phyloP scores from a whole-genome alignment of 176 grass and related monocot species.

The Tillandsia leiboldiana region DNA sequence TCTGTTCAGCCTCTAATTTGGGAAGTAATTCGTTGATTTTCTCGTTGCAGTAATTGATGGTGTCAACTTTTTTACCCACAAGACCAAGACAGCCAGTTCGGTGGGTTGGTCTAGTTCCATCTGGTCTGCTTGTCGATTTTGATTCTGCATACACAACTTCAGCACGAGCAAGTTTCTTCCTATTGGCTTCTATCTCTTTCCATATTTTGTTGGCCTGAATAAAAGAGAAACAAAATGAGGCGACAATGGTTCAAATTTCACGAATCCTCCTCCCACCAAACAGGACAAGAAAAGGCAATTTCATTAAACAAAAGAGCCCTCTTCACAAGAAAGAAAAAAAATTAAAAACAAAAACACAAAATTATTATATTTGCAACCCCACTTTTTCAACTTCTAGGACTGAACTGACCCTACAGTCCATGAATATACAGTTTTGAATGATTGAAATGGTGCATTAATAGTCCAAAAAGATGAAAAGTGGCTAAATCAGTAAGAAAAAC shows the following conservation, averaged over 20 bases:
- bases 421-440: too few species aligned
- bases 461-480: too few species aligned
- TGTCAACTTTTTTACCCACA: conserved; percentile 78
- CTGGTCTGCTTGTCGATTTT: conserved; percentile 46
- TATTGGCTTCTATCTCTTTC: conserved; percentile 63
- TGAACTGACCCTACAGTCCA: too few species aligned
- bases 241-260: not conserved
- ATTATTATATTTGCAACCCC: too few species aligned
- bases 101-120: conserved; percentile 56
- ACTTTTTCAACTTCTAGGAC: too few species aligned
- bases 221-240: not conserved
- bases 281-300: too few species aligned
- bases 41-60: conserved; percentile 61
- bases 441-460: too few species aligned
- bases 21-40: conserved; percentile 75
- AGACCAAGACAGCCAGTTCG: conserved; percentile 73
- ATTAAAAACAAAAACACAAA: too few species aligned
- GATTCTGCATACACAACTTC: conserved; percentile 61
- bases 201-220: conserved; percentile 78
- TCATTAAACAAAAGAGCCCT: too few species aligned
- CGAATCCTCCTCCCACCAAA: not conserved
- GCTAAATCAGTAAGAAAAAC: too few species aligned
- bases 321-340: too few species aligned
- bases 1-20: conserved; percentile 77
- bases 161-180: conserved; percentile 64